Percentiles rank a stretch among this genome's conserved stretches.
These are phyloP conservation scores for Glycine soja DNA, from an alignment of 306 rosid genomes.

Conservation along the genomic window DNA sequence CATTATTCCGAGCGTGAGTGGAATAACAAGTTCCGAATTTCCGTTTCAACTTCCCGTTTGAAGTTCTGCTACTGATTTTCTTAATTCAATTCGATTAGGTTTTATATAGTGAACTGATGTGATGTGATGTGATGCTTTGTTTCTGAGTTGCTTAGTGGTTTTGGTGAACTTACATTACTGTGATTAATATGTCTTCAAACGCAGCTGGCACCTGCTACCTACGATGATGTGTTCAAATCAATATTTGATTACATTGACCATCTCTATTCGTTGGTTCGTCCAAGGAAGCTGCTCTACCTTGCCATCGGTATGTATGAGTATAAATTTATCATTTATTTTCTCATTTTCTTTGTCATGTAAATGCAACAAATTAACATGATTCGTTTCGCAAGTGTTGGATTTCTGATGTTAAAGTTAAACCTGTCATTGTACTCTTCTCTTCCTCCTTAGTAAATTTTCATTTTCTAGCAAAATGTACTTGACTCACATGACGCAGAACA, in stretches of 20 bases:
- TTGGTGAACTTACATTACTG: neutral
- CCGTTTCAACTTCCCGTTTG: conserved; percentile 6
- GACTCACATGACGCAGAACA: neutral
- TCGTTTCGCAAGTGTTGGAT: conserved; percentile 1
- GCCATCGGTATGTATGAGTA: conserved; percentile 67
- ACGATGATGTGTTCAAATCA: conserved; percentile 71
- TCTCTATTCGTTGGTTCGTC: conserved; percentile 80
- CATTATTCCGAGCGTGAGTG: neutral
- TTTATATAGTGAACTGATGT: neutral
- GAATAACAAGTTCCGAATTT: conserved; percentile 6
- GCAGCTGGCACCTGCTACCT: conserved; percentile 83
- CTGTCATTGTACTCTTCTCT: neutral
- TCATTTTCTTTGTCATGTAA: conserved; percentile 10
- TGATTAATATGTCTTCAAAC: conserved; percentile 29
- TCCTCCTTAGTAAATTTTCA: neutral
- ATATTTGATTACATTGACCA: conserved; percentile 81
- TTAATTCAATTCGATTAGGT: neutral
- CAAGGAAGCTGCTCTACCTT: conserved; percentile 82
- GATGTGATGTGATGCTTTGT: neutral
- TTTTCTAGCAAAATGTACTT: neutral
- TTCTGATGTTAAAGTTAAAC: conserved; percentile 9
- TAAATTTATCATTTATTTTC: neutral
- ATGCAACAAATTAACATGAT: neutral
- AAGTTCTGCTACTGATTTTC: neutral
- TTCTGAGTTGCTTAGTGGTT: neutral